Base-by-base conservation (phyloP, 805 yeast genomes). In the Candida maltosa region DNA sequence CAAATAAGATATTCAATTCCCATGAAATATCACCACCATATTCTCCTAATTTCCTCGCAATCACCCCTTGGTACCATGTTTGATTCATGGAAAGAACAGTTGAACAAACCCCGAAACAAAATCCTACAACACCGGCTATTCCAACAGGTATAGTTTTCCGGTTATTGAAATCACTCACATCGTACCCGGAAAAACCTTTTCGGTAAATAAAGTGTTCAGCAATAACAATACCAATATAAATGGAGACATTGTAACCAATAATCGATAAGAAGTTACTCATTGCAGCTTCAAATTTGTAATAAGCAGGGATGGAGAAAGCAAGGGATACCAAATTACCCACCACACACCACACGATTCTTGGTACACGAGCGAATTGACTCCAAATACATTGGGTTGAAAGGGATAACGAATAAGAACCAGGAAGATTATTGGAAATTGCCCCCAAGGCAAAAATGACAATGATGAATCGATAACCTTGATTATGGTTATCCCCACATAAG, bases 281-380 rank as follows among this genome's bases (percentile, higher is more conserved):
- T n/a, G 60, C 45, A 9, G 38, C 50, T 16, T 42, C 51, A 37
- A 60, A 60, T 8, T 49, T 53, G 38, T 60, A 60, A 38, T 58
- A 59, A 8, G 64, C 65, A 11, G 66, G 66, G 29, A 59, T 60
- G 20, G 61, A 49, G 20, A 60, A 47, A 6, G 50, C 65, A 32
- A 60, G 47, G 3, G 65, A 52, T 6, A 57, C 45, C 28, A 51
- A 52, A 33, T 60, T 60, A 8, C 64, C 65, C 10, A 51, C 18
- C 4, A 57, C 28, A 41, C 62, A 57, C 65, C 66, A 60, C n/a
- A 52, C 58, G 34, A 59, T 44, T 38, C 66, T 46, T 14, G 66
- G 65, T 23, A 58, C 39, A 28, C 39, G 48, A 20, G 60, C 60
- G 28, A 57, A 52, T 11, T 47, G 48, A 9, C 55, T 47, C 63